These are phyloP conservation scores for Penicillium pulvis DNA, from an alignment of 495 filamentous ascomycete genomes.

Conservation along the genomic window DNA sequence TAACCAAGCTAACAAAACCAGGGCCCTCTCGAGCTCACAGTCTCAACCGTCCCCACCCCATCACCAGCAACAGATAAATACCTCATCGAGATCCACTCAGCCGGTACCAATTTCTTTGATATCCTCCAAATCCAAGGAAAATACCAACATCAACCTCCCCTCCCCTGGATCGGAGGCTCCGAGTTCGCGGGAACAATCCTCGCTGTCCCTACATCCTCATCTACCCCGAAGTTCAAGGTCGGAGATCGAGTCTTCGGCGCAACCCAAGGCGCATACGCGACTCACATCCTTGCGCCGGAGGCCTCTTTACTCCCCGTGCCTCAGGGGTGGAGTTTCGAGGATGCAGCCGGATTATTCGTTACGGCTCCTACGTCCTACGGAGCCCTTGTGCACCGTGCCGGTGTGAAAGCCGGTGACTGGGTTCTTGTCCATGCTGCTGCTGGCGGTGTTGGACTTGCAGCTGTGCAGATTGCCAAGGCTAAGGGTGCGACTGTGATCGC, in stretches of 20 bases:
- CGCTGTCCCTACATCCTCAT: constrained; percentile 56
- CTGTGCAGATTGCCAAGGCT: constrained; percentile 92
- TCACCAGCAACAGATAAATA: constrained; percentile 71
- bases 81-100: constrained; percentile 83
- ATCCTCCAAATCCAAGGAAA: constrained; percentile 84
- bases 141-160: constrained; percentile 67
- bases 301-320: constrained; percentile 71
- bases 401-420: constrained; percentile 75
- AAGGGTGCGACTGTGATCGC: constrained; percentile 88
- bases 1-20: constrained; percentile 31
- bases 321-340: constrained; percentile 74
- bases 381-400: constrained; percentile 75
- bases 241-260: constrained; percentile 88
- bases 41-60: constrained; percentile 73
- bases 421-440: constrained; percentile 93
- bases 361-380: constrained; percentile 91
- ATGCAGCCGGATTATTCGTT: constrained; percentile 87
- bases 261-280: constrained; percentile 83
- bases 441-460: constrained; percentile 87
- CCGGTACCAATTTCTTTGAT: constrained; percentile 95
- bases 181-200: constrained; percentile 84
- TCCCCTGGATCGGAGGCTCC: constrained; percentile 85
- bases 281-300: constrained; percentile 68
- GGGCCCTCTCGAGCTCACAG: constrained; percentile 77
- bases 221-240: constrained; percentile 59